Percentiles rank a stretch among this genome's conserved stretches.
phyloP scores from a whole-genome alignment of 441 rosid genomes.

The Croton setiger region DNA sequence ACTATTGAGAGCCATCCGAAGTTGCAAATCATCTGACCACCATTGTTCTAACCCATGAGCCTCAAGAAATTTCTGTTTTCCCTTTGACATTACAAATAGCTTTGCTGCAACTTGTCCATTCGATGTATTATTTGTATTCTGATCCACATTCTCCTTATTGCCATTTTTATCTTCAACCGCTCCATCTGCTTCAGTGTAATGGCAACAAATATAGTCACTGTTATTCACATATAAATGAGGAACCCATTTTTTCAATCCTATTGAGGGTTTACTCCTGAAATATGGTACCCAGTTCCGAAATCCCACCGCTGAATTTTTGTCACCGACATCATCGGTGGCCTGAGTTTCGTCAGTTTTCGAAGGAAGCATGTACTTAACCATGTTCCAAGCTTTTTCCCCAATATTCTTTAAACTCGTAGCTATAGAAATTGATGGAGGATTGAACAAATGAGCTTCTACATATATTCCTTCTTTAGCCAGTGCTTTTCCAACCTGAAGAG shows the following conservation, averaged over 20 bases:
- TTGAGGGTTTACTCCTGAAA: constrained; percentile 41
- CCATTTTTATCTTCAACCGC: constrained; percentile 24
- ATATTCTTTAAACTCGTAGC: constrained; percentile 84
- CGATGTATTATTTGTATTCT: not conserved
- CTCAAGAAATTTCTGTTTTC: constrained; percentile 83
- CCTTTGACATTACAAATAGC: constrained; percentile 81
- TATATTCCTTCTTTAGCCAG: constrained; percentile 70
- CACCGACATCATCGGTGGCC: constrained; percentile 23
- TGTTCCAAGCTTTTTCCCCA: constrained; percentile 82
- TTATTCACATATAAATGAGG: constrained; percentile 90
- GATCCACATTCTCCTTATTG: constrained; percentile 47
- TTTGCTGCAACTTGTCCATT: constrained; percentile 57
- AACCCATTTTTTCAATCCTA: constrained; percentile 65
- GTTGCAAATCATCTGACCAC: constrained; percentile 88
- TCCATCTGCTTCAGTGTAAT: constrained; percentile 58
- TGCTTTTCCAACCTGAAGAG: constrained; percentile 90
- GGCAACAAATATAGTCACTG: constrained; percentile 87
- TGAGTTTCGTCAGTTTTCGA: constrained; percentile 31
- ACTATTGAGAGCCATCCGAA: constrained; percentile 54
- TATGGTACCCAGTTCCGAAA: constrained; percentile 63
- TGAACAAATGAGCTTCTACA: constrained; percentile 85
- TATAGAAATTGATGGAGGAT: constrained; percentile 78
- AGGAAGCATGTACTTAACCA: constrained; percentile 70
- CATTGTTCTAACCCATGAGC: constrained; percentile 96
- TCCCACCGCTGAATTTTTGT: constrained; percentile 31